Base-by-base conservation (phyloP, 2,329 filamentous ascomycete genomes). In the Dactylellina parvicollis region DNA sequence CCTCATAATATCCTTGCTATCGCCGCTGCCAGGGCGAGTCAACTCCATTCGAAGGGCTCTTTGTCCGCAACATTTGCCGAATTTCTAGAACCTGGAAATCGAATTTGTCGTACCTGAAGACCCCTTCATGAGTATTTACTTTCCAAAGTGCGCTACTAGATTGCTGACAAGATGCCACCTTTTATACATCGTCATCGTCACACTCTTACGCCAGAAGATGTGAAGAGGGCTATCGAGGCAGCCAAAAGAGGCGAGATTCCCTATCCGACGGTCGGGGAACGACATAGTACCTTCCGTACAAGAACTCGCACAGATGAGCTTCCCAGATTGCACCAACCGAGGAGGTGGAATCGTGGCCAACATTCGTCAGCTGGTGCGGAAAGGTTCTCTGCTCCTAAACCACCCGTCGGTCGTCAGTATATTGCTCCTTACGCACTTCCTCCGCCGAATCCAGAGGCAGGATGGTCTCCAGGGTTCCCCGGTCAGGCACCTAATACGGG, bases 161-260 rank as follows among this genome's bases (percentile, higher is more conserved):
- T n/a, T n/a, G n/a, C n/a, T n/a, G n/a, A n/a, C 38, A 57, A 16
- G n/a, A 50, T 50, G 46, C 20, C 12, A n/a, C 46, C 20, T 2
- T 22, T 10, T n/a, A 22, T 26, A 8, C 28, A 26, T 5, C 24
- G 40, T 9, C 26, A 22, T 9, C 40, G 40, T 4, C n/a, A n/a
- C 32, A 47, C 40, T 18, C 40, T 60, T 14, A 60, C 55, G 24
- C 40, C 55, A 36, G 55, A 60, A 16, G 55, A 60, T 24, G 28
- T 49, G 2, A 60, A 36, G 32, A n/a, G 28, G 12, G 18, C 40
- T n/a, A 47, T 60, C 10, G 24, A 34, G 18, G 55, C 55, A 22
- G 16, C 10, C 18, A 20, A 34, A 38, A 34, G 40, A 46, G 38
- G 40, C 1, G 42, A 36, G 47, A 34, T 24, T 24, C 3, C 28